Conservation (phyloP, 129 eudicot genomes). For the Mikania micrantha region DNA sequence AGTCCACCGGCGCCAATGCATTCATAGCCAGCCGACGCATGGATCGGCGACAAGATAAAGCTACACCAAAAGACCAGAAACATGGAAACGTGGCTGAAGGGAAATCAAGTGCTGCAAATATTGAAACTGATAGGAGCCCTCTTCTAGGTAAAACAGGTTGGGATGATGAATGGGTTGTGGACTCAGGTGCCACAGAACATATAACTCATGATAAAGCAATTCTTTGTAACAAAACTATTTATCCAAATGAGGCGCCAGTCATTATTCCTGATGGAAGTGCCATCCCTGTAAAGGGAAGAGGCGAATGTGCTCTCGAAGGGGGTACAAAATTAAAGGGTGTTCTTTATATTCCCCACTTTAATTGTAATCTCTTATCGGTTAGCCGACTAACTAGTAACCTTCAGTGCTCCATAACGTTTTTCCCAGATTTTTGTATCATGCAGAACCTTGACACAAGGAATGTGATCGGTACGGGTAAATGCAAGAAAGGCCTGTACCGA, state of each 20-base stretch:
- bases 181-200: background rate
- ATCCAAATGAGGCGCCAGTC: background rate
- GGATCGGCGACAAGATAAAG: background rate
- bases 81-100: background rate
- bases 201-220: background rate
- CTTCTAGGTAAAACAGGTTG: background rate
- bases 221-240: background rate
- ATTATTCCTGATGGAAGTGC: background rate
- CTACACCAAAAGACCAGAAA: background rate
- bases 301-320: background rate
- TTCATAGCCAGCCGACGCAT: background rate
- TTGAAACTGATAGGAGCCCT: background rate
- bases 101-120: background rate
- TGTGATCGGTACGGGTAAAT: background rate
- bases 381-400: background rate
- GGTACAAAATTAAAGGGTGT: background rate
- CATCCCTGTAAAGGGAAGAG: background rate
- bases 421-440: background rate
- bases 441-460: background rate
- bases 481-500: slow-evolving; percentile 1
- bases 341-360: background rate
- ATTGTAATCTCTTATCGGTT: too few relatives aligned
- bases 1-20: background rate
- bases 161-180: slow-evolving; percentile 1
- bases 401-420: too few relatives aligned